Conservation (phyloP, 345 rosid species). For the Lumnitzera racemosa region DNA sequence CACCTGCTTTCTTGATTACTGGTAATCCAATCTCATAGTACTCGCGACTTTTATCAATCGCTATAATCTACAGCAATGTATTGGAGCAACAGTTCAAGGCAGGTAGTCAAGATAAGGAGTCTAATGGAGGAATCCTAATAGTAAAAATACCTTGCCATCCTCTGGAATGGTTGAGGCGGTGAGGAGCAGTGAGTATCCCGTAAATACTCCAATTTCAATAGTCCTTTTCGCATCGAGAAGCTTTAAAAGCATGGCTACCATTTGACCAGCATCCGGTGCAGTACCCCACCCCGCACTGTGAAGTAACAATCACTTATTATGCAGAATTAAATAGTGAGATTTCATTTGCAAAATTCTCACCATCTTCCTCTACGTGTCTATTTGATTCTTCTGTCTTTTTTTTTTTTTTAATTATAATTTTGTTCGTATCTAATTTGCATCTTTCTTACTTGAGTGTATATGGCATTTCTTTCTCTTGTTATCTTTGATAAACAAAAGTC, state of each 20-base stretch:
- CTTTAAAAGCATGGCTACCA: conserved; percentile 43
- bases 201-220: conserved; percentile 62
- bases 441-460: no score
- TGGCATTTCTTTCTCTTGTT: no score
- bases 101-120: background rate
- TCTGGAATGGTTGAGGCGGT: conserved; percentile 65
- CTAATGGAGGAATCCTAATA: background rate
- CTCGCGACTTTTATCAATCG: conserved; percentile 29
- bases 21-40: conserved; percentile 39
- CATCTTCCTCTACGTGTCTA: no score
- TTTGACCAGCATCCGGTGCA: conserved; percentile 65
- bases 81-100: no score
- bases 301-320: no score
- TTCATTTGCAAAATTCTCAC: no score
- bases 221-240: conserved; percentile 49
- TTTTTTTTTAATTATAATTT: no score
- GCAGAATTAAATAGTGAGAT: no score
- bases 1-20: conserved; percentile 40
- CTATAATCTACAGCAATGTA: conserved; percentile 1
- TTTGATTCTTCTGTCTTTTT: no score
- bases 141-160: conserved; percentile 41
- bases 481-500: no score
- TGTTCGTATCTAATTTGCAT: no score
- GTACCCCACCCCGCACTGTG: conserved; percentile 37
- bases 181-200: conserved; percentile 75